Base-by-base conservation (phyloP, 176 grass and related monocot species). In the Triticum turgidum region DNA sequence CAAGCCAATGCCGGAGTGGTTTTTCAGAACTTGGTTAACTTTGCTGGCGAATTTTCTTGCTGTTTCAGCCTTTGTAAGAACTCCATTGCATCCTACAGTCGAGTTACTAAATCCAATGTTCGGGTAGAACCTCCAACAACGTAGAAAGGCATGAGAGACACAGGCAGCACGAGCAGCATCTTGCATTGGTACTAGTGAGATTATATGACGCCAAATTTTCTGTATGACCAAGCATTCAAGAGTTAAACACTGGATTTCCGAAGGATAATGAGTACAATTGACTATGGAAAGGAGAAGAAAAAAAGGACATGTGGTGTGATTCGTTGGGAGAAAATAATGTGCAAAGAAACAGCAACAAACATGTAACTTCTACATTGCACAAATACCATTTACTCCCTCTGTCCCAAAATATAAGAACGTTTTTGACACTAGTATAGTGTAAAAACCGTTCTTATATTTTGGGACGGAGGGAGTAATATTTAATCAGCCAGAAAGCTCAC, bases 121-220 rank as follows among this genome's bases (percentile, higher is more conserved):
- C 5, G 76, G 76, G n/a, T 32, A 56, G 30, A 9, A 35, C 20
- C 76, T 78, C 76, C 76, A 78, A 38, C 3, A 39, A 61, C 3
- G 9, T 61, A 15, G 54, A 61, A 78, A 78, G 30, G 76, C 3
- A 5, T 3, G 54, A 39, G 76, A 78, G 5, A 78, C 52, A 29
- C 76, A 61, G 10, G 76, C 32, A 78, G 76, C 52, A 61, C 76
- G 76, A 10, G 54, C 76, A 78, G 76, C 52, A 39, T 78, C 76
- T 78, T 58, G 33, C 54, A 78, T 61, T 37, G 76, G 54, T 54
- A 78, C 5, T 38, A 78, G 76, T 4, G 76, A 78, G 34, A 22
- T 10, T 78, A 78, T 62, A 78, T 78, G 30, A 12, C 17, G 7
- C 76, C 76, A 78, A 20, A 78, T 61, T 17, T 61, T 54, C 76